Evolutionary conservation across 2,329 filamentous ascomycete genomes (phyloP).

Genomic region (Trichoderma sp.): DNA sequence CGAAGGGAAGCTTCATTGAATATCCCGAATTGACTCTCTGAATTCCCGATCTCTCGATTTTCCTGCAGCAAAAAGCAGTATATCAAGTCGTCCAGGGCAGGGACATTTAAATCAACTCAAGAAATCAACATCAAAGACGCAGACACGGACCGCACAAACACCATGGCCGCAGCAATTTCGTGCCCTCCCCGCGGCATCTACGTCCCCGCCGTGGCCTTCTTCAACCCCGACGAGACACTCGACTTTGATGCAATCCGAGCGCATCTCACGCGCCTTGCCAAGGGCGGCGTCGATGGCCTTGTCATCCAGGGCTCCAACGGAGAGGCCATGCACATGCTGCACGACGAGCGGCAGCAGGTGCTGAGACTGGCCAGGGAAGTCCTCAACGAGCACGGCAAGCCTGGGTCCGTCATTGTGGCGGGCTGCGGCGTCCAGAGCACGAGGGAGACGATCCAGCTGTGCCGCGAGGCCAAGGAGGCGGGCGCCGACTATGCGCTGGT

Average conservation of each 20-base stretch:
- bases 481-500: slow-evolving; percentile 78
- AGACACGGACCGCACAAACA: background rate
- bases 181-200: slow-evolving; percentile 37
- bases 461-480: slow-evolving; percentile 66
- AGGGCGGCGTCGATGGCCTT: slow-evolving; percentile 71
- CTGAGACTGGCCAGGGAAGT: slow-evolving; percentile 56
- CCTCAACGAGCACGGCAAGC: slow-evolving; percentile 10
- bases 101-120: too few species aligned
- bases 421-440: slow-evolving; percentile 76
- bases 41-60: background rate
- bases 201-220: slow-evolving; percentile 42
- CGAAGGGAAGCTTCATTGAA: background rate
- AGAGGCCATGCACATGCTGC: slow-evolving; percentile 77
- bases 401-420: slow-evolving; percentile 58
- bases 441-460: slow-evolving; percentile 70
- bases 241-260: slow-evolving; percentile 35
- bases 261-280: slow-evolving; percentile 49
- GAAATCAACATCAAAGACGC: background rate
- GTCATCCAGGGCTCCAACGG: slow-evolving; percentile 83
- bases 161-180: background rate
- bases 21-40: background rate
- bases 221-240: slow-evolving; percentile 38
- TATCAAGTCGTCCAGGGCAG: background rate
- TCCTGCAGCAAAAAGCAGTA: background rate
- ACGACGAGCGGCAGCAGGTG: slow-evolving; percentile 68